These are phyloP conservation scores for Anisodus acutangulus DNA, from an alignment of 257 asterid species.

Conservation along the genomic window DNA sequence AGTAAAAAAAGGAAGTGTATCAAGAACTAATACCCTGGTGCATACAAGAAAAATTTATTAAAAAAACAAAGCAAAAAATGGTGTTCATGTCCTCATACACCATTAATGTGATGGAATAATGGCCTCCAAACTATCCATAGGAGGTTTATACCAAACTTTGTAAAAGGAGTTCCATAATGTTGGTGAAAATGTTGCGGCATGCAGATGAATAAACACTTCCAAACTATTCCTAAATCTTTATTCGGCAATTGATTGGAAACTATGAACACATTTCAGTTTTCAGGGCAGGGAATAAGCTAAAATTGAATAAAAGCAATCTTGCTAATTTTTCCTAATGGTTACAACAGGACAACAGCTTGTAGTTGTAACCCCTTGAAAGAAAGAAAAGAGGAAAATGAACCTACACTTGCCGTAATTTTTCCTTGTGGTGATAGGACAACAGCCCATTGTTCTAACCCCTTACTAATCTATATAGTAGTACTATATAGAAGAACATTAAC, in stretches of 20 bases:
- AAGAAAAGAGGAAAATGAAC: conserved; percentile 17
- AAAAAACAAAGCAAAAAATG: not conserved
- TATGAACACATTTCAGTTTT: not conserved
- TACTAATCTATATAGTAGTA: not conserved
- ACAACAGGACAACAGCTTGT: not conserved
- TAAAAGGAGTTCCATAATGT: not conserved
- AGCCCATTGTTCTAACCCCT: not conserved
- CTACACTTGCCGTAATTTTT: not conserved
- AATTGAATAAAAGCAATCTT: not conserved
- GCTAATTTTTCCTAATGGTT: not conserved
- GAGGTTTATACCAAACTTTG: not conserved
- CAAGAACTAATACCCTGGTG: not conserved
- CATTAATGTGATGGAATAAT: not conserved
- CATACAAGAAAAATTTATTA: not conserved
- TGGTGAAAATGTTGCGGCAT: not conserved
- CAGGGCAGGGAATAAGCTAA: not conserved
- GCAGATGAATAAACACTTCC: conserved; percentile 3
- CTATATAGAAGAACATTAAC: not conserved
- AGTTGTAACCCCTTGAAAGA: conserved; percentile 15
- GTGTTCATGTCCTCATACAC: not conserved
- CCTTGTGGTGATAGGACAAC: not conserved
- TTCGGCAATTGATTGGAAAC: not conserved
- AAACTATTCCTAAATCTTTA: not conserved
- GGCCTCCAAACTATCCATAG: not conserved
- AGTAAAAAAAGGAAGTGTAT: not conserved